phyloP scores from a whole-genome alignment of 2,329 filamentous ascomycete species.

The Fusarium oligoseptatum region DNA sequence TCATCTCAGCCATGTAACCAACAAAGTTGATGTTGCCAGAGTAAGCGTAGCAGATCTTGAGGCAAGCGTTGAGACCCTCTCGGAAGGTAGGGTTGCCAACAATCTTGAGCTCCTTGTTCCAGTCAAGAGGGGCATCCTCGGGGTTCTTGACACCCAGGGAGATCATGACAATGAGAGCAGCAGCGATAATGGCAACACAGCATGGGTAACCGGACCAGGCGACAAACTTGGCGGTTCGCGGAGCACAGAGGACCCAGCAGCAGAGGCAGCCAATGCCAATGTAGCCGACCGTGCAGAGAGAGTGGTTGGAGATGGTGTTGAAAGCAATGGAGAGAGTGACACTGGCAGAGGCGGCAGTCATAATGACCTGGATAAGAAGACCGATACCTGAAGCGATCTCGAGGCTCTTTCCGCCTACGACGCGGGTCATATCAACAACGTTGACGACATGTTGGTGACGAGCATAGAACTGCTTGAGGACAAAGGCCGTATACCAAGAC shows the following conservation, averaged over 20 bases:
- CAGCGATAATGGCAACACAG: constrained; percentile 52
- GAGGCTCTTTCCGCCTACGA: constrained; percentile 56
- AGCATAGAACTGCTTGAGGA: constrained; percentile 75
- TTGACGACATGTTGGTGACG: constrained; percentile 77
- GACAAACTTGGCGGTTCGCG: constrained; percentile 70
- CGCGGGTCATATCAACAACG: constrained; percentile 76
- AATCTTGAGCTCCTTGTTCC: constrained; percentile 48
- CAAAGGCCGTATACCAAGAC: constrained; percentile 70
- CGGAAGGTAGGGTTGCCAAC: constrained; percentile 49
- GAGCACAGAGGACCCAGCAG: constrained; percentile 74
- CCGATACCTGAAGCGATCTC: constrained; percentile 62
- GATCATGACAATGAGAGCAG: constrained; percentile 55
- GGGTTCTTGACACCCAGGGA: constrained; percentile 51
- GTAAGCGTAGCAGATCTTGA: constrained; percentile 54
- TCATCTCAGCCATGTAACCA: constrained; percentile 53
- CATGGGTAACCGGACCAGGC: constrained; percentile 50
- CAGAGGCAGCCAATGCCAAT: constrained; percentile 72
- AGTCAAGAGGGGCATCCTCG: constrained; percentile 44
- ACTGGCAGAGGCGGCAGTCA: constrained; percentile 76
- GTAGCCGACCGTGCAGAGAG: constrained; percentile 75
- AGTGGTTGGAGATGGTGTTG: constrained; percentile 74
- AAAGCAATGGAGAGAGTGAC: constrained; percentile 76
- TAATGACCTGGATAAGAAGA: constrained; percentile 79
- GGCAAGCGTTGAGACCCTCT: constrained; percentile 50
- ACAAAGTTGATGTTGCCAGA: constrained; percentile 56